Evolutionary conservation across 1,139 yeast genomes (phyloP), one percentile per base, ranked within the genome.

Genomic region (Kazachstania sp.): DNA sequence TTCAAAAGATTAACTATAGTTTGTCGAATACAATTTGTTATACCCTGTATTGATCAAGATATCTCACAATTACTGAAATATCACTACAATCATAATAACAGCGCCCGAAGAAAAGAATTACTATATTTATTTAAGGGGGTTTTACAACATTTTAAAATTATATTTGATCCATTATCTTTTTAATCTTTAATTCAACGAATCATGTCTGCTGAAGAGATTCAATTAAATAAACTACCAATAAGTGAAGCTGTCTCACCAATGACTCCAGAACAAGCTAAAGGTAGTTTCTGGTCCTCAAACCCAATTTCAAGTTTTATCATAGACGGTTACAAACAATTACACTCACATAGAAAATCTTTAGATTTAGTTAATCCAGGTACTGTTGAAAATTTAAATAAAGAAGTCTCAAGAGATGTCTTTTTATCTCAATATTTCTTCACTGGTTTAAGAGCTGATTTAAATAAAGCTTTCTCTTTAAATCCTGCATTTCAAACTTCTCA

Each of bases 401-500:
- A 92, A 71, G 96, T 88, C 49, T 73, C 90, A 55, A 83, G 92
- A 70, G 97, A 90, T 67, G 97, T 90, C 37, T 87, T 92, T 66
- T 77, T 88, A 64, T 81, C 77, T 66, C 95, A 88, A 66, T 86
- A 86, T 72, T 83, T 83, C 70, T 92, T 92, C 78, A 85, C 95
- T 43, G 99, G 99, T 51, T 78, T 94, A 63, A 84, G 96, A 68
- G 98, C 98, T 50, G 98, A 92, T 68, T 78, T 92, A 62, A 86
- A 87, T 73, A 92, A 92, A 76, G 88, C 92, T 26, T 87, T 94
- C 65, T 73, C 86, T 56, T 77, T 90, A 78, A 81, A 83, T 68
- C 97, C 98, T 51, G 95, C 90, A 50, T 92, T 94, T 83, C 98
- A 94, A 75, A 86, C 95, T 51, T 85, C 96, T 53, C 98, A 94